A percentile compares a stretch with the other conserved stretches of the same genome.
phyloP scores from a whole-genome alignment of 2,329 filamentous ascomycete species.

The Aspergillus quadrilineatus region DNA sequence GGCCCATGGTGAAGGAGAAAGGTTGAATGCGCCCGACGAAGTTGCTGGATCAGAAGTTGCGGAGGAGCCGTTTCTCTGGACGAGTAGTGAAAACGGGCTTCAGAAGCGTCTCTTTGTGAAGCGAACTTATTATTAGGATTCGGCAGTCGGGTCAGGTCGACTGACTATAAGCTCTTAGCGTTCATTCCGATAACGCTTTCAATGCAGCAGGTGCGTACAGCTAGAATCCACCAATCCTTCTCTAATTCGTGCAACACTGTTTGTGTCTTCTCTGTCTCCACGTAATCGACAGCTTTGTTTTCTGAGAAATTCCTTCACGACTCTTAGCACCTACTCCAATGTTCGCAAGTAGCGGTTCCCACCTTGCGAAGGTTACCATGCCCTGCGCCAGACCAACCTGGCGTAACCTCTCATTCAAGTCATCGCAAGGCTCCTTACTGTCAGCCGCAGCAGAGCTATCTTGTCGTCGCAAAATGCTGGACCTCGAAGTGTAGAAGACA shows the following conservation, averaged over 20 bases:
- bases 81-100: conserved; percentile 71
- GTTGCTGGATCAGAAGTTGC: conserved; percentile 72
- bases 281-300: conserved; percentile 72
- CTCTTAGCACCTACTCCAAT: conserved; percentile 18
- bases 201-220: conserved; percentile 58
- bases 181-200: not conserved
- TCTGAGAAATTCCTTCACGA: conserved; percentile 70
- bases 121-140: conserved; percentile 46
- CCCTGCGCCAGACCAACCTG: conserved; percentile 96
- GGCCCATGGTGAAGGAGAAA: conserved; percentile 86
- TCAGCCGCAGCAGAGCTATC: conserved; percentile 23
- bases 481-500: conserved; percentile 79
- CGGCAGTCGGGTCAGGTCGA: conserved; percentile 76
- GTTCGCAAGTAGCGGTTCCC: conserved; percentile 26
- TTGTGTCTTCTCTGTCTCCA: conserved; percentile 87
- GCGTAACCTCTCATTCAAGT: conserved; percentile 80
- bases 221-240: conserved; percentile 90
- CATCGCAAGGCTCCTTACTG: conserved; percentile 51
- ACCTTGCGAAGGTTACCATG: conserved; percentile 87
- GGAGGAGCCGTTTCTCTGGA: conserved; percentile 85
- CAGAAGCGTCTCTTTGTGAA: conserved; percentile 34
- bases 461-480: conserved; percentile 28
- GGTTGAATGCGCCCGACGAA: conserved; percentile 75
- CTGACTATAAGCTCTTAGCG: conserved; percentile 54
- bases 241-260: conserved; percentile 87